These are phyloP conservation scores for Solanum peruvianum DNA, from an alignment of 257 asterid species.

Conservation along the genomic window DNA sequence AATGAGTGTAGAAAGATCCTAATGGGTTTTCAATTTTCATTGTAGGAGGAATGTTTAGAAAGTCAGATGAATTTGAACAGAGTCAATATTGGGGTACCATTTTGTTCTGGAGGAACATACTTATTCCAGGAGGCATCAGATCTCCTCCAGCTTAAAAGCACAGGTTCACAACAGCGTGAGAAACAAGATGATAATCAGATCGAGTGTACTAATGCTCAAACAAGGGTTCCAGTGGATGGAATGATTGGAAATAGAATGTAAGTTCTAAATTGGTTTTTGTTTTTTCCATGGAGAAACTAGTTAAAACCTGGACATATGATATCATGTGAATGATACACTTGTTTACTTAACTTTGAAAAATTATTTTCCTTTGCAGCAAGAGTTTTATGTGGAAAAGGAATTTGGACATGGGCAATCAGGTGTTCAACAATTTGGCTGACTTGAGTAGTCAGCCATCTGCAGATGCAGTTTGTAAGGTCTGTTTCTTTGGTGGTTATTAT, in stretches of 20 bases:
- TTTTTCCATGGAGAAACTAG: background rate
- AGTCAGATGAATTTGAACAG: constrained; percentile 2
- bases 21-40: background rate
- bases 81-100: background rate
- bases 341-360: background rate
- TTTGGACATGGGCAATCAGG: constrained; percentile 8
- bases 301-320: background rate
- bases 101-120: background rate
- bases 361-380: background rate
- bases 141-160: background rate
- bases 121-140: background rate
- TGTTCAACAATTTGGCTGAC: background rate
- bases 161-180: background rate
- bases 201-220: background rate
- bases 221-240: background rate
- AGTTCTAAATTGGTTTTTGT: background rate
- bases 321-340: background rate
- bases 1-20: background rate
- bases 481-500: background rate
- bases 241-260: background rate
- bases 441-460: background rate
- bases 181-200: background rate
- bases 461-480: constrained; percentile 22
- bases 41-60: background rate
- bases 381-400: background rate